Conservation (phyloP, 192 early-diverging fungal species). For the Ambispora gerdemannii region DNA sequence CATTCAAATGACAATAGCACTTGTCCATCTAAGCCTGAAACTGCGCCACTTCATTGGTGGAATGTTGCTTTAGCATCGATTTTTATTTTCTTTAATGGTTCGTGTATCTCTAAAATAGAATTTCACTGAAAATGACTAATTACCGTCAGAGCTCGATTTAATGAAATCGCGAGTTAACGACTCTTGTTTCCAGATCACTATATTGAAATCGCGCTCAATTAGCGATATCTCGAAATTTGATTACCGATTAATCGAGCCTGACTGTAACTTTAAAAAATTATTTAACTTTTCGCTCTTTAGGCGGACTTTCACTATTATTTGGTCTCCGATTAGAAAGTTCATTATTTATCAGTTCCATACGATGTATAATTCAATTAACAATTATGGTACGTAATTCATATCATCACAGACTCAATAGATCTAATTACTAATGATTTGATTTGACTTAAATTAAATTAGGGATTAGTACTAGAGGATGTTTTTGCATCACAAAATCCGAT, state of each 20-base stretch:
- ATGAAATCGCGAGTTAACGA: no score
- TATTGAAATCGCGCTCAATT: no score
- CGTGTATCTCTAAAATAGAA: no score
- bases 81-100: constrained; percentile 57
- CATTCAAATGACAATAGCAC: background rate
- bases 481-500: constrained; percentile 59
- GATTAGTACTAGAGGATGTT: constrained; percentile 63
- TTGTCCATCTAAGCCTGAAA: constrained; percentile 29
- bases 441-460: constrained; percentile 38
- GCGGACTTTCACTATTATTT: constrained; percentile 57
- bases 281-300: constrained; percentile 23
- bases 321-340: constrained; percentile 65
- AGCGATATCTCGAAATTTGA: background rate
- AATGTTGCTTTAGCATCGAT: constrained; percentile 60
- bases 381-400: constrained; percentile 54
- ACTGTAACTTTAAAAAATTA: background rate
- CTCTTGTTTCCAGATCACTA: no score
- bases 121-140: no score
- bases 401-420: background rate
- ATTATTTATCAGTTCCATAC: constrained; percentile 62
- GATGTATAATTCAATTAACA: constrained; percentile 76
- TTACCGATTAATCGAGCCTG: no score
- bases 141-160: background rate
- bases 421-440: background rate
- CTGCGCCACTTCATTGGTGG: constrained; percentile 41